Percentiles rank a stretch among this genome's conserved stretches.
Conservation (phyloP, 495 filamentous ascomycete genomes). For the Xylaria palmicola region DNA sequence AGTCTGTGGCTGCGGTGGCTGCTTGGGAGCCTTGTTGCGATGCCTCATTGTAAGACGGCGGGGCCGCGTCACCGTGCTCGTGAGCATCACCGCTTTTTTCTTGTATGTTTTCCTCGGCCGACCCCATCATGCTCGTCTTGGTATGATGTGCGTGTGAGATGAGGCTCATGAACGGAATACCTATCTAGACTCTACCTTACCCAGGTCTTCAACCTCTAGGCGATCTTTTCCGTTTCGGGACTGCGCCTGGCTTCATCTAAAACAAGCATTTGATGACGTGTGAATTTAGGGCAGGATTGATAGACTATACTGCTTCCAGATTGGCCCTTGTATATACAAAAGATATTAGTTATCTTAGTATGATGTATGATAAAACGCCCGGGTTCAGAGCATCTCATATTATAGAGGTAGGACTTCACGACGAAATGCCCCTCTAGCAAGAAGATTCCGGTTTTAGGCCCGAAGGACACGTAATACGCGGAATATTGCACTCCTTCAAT, state of each 20-base stretch:
- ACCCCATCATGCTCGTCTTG: not conserved
- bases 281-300: not conserved
- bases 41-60: slow-evolving; percentile 8
- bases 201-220: not conserved
- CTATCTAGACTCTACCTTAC: too few species aligned
- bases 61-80: not conserved
- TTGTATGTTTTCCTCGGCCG: not conserved
- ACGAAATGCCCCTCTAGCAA: too few species aligned
- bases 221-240: not conserved
- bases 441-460: too few species aligned
- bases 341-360: too few species aligned
- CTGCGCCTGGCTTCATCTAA: not conserved
- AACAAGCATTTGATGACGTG: not conserved
- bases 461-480: too few species aligned
- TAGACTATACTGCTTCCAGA: not conserved
- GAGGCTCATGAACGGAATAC: too few species aligned
- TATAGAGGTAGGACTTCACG: too few species aligned
- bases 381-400: too few species aligned
- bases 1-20: not conserved
- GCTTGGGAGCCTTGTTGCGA: slow-evolving; percentile 1
- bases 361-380: too few species aligned
- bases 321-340: too few species aligned
- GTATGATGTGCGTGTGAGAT: not conserved
- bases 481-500: too few species aligned
- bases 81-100: not conserved